A percentile compares a stretch with the other conserved stretches of the same genome.
Evolutionary conservation across 192 early-diverging fungal genomes (phyloP).

Genomic region (Umbelopsis isabellina): DNA sequence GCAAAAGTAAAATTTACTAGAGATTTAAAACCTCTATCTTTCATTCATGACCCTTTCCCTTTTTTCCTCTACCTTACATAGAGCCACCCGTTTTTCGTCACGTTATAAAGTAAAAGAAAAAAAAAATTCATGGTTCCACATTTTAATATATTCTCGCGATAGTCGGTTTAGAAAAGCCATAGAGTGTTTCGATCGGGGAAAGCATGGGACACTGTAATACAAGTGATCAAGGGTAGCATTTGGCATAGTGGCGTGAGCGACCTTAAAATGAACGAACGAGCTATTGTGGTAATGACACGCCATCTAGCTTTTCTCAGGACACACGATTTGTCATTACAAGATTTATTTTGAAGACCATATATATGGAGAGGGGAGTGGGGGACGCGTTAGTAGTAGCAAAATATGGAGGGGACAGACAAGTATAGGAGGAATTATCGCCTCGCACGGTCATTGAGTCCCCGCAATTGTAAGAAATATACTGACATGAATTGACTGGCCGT

Average conservation of each 20-base stretch:
- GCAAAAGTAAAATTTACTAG: constrained; percentile 55
- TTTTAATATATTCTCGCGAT: too few relatives aligned
- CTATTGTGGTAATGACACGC: not conserved
- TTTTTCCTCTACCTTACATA: constrained; percentile 1
- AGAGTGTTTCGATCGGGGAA: not conserved
- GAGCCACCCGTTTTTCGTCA: constrained; percentile 14
- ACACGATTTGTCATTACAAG: too few relatives aligned
- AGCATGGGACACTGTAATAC: not conserved
- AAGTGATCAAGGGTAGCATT: not conserved
- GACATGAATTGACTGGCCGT: not conserved
- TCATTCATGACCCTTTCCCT: not conserved
- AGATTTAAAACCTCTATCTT: not conserved
- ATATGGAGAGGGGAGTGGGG: too few relatives aligned
- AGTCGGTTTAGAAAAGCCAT: too few relatives aligned
- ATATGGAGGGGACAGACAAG: too few relatives aligned
- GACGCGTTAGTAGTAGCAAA: too few relatives aligned
- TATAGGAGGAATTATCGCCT: not conserved
- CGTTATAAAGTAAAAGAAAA: constrained; percentile 2
- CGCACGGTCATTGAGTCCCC: constrained; percentile 21
- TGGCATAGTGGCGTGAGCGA: constrained; percentile 17
- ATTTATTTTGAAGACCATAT: too few relatives aligned
- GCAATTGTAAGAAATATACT: not conserved
- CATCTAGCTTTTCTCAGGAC: not conserved
- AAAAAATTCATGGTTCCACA: not conserved
- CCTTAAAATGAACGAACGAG: not conserved